Percentiles rank a stretch among this genome's conserved stretches.
These are phyloP conservation scores for Ceraceosorus guamensis DNA, from an alignment of 1,284 basidiomycete genomes.

Conservation along the genomic window DNA sequence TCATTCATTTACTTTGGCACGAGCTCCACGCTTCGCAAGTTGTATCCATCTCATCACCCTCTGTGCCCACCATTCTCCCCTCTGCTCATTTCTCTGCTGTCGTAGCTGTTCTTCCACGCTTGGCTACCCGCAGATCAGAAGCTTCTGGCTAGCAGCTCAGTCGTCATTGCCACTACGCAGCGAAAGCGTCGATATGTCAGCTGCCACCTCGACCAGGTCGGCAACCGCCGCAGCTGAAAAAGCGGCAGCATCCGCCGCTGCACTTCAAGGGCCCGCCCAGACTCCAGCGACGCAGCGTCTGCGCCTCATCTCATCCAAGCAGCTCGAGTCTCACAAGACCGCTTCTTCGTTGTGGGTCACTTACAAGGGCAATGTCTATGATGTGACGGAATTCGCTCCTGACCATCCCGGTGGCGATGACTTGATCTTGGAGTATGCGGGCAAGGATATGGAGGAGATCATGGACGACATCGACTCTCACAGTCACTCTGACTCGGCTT, in stretches of 20 bases:
- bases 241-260: background rate
- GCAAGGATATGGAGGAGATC: constrained; percentile 68
- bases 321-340: constrained; percentile 50
- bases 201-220: too few species aligned
- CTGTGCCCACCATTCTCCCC: too few species aligned
- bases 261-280: background rate
- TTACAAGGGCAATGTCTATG: constrained; percentile 52
- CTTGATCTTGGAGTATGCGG: constrained; percentile 61
- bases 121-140: too few species aligned
- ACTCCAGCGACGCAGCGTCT: constrained; percentile 8
- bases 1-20: too few species aligned
- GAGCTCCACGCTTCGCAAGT: too few species aligned
- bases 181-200: too few species aligned
- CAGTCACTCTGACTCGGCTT: constrained; percentile 86
- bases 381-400: constrained; percentile 52
- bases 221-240: too few species aligned
- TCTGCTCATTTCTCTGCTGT: too few species aligned
- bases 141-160: too few species aligned
- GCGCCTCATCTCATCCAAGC: constrained; percentile 23
- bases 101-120: too few species aligned
- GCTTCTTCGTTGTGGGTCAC: constrained; percentile 60
- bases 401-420: constrained; percentile 55
- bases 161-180: too few species aligned
- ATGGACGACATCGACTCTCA: constrained; percentile 83
- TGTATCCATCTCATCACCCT: too few species aligned